A percentile compares a stretch with the other conserved stretches of the same genome.
These are phyloP conservation scores for Lentinula raphanica DNA, from an alignment of 768 basidiomycete species.

Conservation along the genomic window DNA sequence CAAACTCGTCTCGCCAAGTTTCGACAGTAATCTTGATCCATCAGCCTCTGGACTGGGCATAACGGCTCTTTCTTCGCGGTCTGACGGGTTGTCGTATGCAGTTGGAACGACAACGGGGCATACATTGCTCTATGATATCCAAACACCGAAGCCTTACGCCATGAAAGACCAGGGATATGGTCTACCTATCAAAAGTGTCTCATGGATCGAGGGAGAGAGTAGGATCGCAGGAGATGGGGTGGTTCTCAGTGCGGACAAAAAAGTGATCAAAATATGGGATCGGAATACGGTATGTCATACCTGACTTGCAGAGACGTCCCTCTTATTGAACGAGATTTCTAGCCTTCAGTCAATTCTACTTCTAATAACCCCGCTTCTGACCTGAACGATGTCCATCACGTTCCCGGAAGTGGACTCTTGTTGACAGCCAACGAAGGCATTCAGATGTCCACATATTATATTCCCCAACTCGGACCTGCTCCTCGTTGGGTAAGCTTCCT, in stretches of 20 bases:
- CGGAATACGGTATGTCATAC: slow-evolving; percentile 58
- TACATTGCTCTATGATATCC: slow-evolving; percentile 90
- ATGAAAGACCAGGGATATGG: slow-evolving; percentile 97
- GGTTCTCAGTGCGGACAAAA: slow-evolving; percentile 90
- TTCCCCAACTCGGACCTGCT: slow-evolving; percentile 94
- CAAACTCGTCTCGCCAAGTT: slow-evolving; percentile 40
- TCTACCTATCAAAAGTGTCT: slow-evolving; percentile 74
- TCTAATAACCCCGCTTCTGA: slow-evolving; percentile 90
- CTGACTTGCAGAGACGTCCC: too few species aligned
- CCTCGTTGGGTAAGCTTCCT: slow-evolving; percentile 97
- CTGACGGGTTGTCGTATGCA: slow-evolving; percentile 90
- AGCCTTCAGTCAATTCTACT: slow-evolving; percentile 84
- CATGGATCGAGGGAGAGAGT: slow-evolving; percentile 86
- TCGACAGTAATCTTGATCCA: slow-evolving; percentile 5
- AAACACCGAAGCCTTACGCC: slow-evolving; percentile 77
- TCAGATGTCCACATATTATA: slow-evolving; percentile 89
- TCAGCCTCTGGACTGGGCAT: slow-evolving; percentile 47
- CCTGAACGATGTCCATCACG: slow-evolving; percentile 85
- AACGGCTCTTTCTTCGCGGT: slow-evolving; percentile 79
- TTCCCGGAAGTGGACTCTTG: slow-evolving; percentile 84
- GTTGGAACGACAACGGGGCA: slow-evolving; percentile 95
- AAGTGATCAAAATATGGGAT: slow-evolving; percentile 98
- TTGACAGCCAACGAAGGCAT: slow-evolving; percentile 96
- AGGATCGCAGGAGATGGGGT: slow-evolving; percentile 83
- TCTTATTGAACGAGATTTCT: slow-evolving; percentile 7